These are phyloP conservation scores for Fragaria nilgerrensis DNA, from an alignment of 306 rosid species.

Conservation along the genomic window DNA sequence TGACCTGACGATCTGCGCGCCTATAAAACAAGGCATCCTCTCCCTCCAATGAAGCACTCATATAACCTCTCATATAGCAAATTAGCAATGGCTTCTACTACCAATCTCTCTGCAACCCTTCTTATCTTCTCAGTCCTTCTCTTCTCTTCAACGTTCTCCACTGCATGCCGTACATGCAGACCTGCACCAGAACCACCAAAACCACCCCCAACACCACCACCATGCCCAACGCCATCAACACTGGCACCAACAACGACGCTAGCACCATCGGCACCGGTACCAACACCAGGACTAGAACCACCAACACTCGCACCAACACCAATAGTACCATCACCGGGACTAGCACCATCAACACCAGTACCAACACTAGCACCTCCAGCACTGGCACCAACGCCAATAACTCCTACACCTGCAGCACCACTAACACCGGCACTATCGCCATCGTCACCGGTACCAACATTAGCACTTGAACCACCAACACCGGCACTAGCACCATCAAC, in stretches of 20 bases:
- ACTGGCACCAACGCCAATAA: slow-evolving; percentile 12
- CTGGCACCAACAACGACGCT: not conserved
- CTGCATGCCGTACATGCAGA: slow-evolving; percentile 34
- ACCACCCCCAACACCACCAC: not conserved
- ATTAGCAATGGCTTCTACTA: slow-evolving; percentile 28
- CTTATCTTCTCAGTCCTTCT: slow-evolving; percentile 49
- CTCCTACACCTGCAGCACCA: not conserved
- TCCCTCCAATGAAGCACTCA: slow-evolving; percentile 14
- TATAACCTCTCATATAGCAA: not conserved
- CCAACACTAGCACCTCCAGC: not conserved
- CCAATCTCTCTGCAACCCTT: slow-evolving; percentile 44
- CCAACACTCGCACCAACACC: too few species aligned
- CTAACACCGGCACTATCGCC: not conserved
- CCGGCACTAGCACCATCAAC: not conserved
- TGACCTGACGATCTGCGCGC: slow-evolving; percentile 33
- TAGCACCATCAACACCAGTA: not conserved
- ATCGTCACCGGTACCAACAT: not conserved
- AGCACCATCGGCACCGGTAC: not conserved
- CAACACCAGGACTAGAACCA: not conserved
- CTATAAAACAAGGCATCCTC: slow-evolving; percentile 35
- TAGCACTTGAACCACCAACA: too few species aligned
- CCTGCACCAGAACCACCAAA: not conserved
- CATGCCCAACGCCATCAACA: too few species aligned
- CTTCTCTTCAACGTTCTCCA: slow-evolving; percentile 38
- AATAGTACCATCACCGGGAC: not conserved